A percentile compares a stretch with the other conserved stretches of the same genome.
These are phyloP conservation scores for Alternaria dauci DNA, from an alignment of 2,329 filamentous ascomycete genomes.

Conservation along the genomic window DNA sequence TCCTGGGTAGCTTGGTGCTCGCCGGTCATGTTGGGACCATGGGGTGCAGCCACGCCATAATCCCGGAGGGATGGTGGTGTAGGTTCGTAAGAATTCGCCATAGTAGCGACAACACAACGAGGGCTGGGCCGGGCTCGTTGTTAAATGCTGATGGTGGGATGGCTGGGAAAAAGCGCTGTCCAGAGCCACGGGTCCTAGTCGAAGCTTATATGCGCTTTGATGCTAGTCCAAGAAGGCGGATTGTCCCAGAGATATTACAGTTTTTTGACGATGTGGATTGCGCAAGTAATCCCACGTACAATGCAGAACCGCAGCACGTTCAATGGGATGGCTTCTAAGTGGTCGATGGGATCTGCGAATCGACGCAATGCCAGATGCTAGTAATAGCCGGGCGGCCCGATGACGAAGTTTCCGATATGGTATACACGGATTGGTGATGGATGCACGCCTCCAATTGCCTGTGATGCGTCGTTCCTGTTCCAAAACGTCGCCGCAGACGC, in stretches of 20 bases:
- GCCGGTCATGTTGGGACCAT: conserved; percentile 58
- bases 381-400: conserved; percentile 28
- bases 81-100: conserved; percentile 35
- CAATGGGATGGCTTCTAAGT: conserved; percentile 23
- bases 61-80: conserved; percentile 51
- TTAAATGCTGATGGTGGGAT: background rate
- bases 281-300: conserved; percentile 16
- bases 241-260: conserved; percentile 2
- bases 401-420: conserved; percentile 8
- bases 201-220: conserved; percentile 23
- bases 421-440: conserved; percentile 1
- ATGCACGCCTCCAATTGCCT: background rate
- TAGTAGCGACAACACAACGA: conserved; percentile 20
- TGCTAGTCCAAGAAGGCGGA: background rate
- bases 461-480: background rate
- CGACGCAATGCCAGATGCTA: conserved; percentile 21
- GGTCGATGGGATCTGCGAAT: conserved; percentile 20
- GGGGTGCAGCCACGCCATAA: conserved; percentile 58
- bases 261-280: conserved; percentile 1
- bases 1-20: conserved; percentile 56
- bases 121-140: background rate
- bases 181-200: conserved; percentile 4
- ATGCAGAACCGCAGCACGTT: conserved; percentile 31
- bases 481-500: background rate
- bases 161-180: background rate